These are phyloP conservation scores for Diplodia scrobiculata DNA, from an alignment of 2,329 filamentous ascomycete species.

Conservation along the genomic window DNA sequence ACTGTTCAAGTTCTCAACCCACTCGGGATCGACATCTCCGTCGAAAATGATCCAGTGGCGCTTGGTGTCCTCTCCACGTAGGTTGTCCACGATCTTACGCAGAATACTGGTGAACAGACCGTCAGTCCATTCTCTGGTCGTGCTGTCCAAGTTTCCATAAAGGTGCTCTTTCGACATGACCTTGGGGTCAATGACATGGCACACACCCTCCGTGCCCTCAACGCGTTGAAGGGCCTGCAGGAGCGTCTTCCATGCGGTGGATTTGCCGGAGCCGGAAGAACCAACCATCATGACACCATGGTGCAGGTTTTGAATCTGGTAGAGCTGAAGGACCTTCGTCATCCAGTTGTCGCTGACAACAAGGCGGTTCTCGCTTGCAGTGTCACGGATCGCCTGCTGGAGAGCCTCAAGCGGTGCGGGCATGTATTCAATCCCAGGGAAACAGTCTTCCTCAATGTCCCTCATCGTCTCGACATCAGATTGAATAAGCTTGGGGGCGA, in stretches of 20 bases:
- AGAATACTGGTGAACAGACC: conserved; percentile 97
- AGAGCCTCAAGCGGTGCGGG: conserved; percentile 82
- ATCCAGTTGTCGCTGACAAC: conserved; percentile 95
- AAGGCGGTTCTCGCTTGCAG: conserved; percentile 81
- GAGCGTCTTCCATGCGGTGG: conserved; percentile 88
- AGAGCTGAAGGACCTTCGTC: conserved; percentile 93
- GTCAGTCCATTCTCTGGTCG: conserved; percentile 98
- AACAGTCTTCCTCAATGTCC: conserved; percentile 78
- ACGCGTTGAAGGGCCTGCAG: conserved; percentile 88
- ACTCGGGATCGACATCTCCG: conserved; percentile 97
- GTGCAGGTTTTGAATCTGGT: conserved; percentile 96
- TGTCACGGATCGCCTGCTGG: conserved; percentile 75
- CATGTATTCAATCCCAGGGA: conserved; percentile 90
- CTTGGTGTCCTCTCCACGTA: conserved; percentile 94
- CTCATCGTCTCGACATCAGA: conserved; percentile 88
- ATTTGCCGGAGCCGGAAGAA: conserved; percentile 96
- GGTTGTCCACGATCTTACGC: conserved; percentile 96
- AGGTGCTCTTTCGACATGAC: conserved; percentile 99
- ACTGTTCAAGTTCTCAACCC: conserved; percentile 99
- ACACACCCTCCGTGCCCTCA: conserved; percentile 89
- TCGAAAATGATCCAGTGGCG: conserved; percentile 99
- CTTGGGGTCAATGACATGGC: conserved; percentile 97
- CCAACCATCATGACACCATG: conserved; percentile 99
- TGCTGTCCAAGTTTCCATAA: conserved; percentile 93
- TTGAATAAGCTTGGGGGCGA: conserved; percentile 94